These are phyloP conservation scores for Monilinia vaccinii-corymbosi DNA, from an alignment of 2,329 filamentous ascomycete species.

Conservation along the genomic window DNA sequence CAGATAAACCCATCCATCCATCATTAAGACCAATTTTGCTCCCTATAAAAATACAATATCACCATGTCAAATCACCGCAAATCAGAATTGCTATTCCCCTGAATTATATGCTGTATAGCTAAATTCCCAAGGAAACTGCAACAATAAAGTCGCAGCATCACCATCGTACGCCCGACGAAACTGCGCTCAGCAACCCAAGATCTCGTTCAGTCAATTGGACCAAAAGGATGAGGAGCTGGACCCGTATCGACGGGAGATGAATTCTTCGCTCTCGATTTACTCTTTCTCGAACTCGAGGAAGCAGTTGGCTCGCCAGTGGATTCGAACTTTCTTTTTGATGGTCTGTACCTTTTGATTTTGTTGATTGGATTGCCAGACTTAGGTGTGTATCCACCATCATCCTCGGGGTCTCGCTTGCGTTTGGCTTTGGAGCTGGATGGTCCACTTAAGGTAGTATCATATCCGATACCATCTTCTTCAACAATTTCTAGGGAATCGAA, in stretches of 20 bases:
- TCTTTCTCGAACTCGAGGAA: constrained; percentile 5
- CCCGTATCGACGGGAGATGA: constrained; percentile 1
- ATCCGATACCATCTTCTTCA: constrained; percentile 30
- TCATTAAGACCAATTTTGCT: neutral
- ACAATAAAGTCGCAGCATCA: neutral
- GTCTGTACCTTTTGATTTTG: constrained; percentile 23
- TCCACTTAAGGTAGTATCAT: constrained; percentile 25
- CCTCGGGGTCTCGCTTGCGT: constrained; percentile 41
- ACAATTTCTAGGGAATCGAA: constrained; percentile 30
- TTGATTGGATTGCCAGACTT: constrained; percentile 38
- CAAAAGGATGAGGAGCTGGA: constrained; percentile 4
- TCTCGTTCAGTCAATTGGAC: neutral
- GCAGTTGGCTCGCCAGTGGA: neutral
- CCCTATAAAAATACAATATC: neutral
- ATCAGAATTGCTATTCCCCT: neutral
- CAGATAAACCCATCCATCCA: neutral
- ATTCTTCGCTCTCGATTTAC: constrained; percentile 4
- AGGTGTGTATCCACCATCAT: constrained; percentile 46
- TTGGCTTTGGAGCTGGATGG: constrained; percentile 30
- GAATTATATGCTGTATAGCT: neutral
- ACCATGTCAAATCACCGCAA: neutral
- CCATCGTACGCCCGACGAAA: neutral
- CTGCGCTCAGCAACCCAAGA: neutral
- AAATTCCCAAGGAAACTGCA: neutral
- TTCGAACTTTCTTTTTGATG: constrained; percentile 23